Conservation (phyloP, 352 stramenopile species). For the Plasmopara muralis region DNA sequence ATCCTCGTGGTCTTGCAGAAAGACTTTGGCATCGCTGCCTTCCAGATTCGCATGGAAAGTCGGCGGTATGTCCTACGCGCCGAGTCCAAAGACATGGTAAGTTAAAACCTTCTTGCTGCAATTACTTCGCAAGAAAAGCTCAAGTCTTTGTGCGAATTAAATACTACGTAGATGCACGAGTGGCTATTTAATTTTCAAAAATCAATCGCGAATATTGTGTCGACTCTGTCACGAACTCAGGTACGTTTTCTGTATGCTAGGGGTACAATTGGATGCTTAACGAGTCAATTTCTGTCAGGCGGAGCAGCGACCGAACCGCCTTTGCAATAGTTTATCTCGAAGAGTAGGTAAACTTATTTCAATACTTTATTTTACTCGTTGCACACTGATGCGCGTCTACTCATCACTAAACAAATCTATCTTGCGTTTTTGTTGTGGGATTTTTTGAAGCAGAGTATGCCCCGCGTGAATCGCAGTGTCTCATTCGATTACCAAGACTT, state of each 20-base stretch:
- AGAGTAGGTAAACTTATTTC: slow-evolving; percentile 31
- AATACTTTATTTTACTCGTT: background rate
- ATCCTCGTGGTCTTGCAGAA: slow-evolving; percentile 40
- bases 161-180: slow-evolving; percentile 67
- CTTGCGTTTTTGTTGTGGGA: slow-evolving; percentile 6
- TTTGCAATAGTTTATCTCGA: slow-evolving; percentile 49
- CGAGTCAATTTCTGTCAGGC: slow-evolving; percentile 23
- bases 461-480: slow-evolving; percentile 61
- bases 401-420: slow-evolving; percentile 5
- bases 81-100: slow-evolving; percentile 74
- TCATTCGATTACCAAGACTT: slow-evolving; percentile 71
- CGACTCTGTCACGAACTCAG: slow-evolving; percentile 60
- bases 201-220: slow-evolving; percentile 84
- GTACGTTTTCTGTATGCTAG: slow-evolving; percentile 14
- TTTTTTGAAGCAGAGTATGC: slow-evolving; percentile 40
- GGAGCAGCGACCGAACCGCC: slow-evolving; percentile 42
- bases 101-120: slow-evolving; percentile 3
- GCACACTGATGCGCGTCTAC: slow-evolving; percentile 9
- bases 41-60: slow-evolving; percentile 77
- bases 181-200: slow-evolving; percentile 88
- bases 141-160: background rate
- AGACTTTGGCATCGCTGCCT: slow-evolving; percentile 71
- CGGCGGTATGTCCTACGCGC: slow-evolving; percentile 73
- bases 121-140: slow-evolving; percentile 1
- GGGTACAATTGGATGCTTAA: background rate